Percentiles rank a stretch among this genome's conserved stretches.
These are phyloP conservation scores for Aspergillus coremiiformis DNA, from an alignment of 495 filamentous ascomycete genomes.

Conservation along the genomic window DNA sequence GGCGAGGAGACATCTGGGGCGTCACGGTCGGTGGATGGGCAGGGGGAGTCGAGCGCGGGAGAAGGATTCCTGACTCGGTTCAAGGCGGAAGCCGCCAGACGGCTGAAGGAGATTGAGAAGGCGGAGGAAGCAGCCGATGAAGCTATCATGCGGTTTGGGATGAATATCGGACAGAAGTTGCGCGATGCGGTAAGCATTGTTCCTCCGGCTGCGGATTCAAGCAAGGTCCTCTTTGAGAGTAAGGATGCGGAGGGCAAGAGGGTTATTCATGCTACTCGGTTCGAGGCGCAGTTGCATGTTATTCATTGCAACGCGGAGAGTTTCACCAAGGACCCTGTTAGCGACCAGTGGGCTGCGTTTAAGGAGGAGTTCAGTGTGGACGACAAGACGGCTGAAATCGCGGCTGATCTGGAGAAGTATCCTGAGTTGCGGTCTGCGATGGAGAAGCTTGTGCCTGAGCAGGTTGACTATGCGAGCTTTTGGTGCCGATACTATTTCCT, in stretches of 20 bases:
- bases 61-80: conserved; percentile 76
- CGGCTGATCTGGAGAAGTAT: conserved; percentile 76
- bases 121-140: conserved; percentile 98
- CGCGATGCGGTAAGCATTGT: conserved; percentile 85
- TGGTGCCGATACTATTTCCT: conserved; percentile 97
- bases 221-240: conserved; percentile 75
- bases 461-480: conserved; percentile 79
- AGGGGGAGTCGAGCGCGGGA: neutral
- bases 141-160: conserved; percentile 85
- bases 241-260: conserved; percentile 83
- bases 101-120: conserved; percentile 83
- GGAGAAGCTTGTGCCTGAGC: conserved; percentile 92
- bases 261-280: conserved; percentile 86
- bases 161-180: conserved; percentile 84
- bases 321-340: conserved; percentile 74
- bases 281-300: conserved; percentile 92
- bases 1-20: conserved; percentile 19
- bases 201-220: conserved; percentile 48
- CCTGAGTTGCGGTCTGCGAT: conserved; percentile 82
- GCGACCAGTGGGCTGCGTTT: conserved; percentile 68
- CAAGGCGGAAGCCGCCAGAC: conserved; percentile 70
- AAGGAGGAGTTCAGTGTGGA: conserved; percentile 70
- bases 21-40: conserved; percentile 40
- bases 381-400: conserved; percentile 77
- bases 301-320: conserved; percentile 81